Evolutionary conservation across 345 rosid species (phyloP).

Genomic region (Eucalyptus pauciflora): DNA sequence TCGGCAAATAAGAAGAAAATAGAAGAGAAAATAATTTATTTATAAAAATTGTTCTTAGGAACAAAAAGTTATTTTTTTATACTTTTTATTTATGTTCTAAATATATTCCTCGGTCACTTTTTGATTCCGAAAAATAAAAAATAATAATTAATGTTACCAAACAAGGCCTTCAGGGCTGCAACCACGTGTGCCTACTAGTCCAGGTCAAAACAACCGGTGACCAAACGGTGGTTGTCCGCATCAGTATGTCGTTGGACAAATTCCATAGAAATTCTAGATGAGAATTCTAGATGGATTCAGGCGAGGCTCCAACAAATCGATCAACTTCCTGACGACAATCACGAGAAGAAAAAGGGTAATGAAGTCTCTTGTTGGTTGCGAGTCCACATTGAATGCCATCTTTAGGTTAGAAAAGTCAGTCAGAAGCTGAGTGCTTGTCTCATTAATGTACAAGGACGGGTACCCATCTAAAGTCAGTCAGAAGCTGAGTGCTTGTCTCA

Average conservation of each 20-base stretch:
- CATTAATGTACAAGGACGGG: neutral
- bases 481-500: neutral
- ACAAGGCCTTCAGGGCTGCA: neutral
- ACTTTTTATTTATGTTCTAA: too few relatives aligned
- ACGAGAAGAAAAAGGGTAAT: neutral
- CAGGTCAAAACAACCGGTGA: neutral
- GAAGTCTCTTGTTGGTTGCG: neutral
- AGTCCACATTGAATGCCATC: neutral
- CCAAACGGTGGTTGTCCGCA: neutral
- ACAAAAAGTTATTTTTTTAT: too few relatives aligned
- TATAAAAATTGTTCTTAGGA: too few relatives aligned
- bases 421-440: neutral
- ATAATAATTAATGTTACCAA: too few relatives aligned
- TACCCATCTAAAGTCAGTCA: neutral
- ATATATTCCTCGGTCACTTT: too few relatives aligned
- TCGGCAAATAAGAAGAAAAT: too few relatives aligned
- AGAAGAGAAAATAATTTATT: too few relatives aligned
- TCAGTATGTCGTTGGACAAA: neutral
- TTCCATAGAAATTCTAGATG: neutral
- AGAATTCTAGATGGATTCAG: neutral
- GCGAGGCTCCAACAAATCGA: neutral
- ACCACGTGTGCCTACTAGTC: neutral
- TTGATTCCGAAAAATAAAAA: too few relatives aligned
- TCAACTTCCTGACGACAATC: neutral
- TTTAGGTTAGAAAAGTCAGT: neutral